A percentile compares a stretch with the other conserved stretches of the same genome.
Conservation (phyloP, 225 moss, liverwort and hornwort species). For the Pleurozium schreberi region DNA sequence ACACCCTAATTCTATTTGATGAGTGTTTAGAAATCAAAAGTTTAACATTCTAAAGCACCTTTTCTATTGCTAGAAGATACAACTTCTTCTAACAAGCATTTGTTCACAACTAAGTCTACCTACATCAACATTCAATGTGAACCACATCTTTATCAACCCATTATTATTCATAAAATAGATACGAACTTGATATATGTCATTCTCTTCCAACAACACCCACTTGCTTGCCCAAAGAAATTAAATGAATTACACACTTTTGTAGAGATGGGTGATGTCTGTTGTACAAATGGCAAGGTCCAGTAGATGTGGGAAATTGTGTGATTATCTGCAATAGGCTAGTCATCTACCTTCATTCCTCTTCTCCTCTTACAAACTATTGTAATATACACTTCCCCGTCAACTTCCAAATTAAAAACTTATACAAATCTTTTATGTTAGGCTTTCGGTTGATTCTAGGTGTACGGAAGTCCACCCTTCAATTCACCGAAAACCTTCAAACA, state of each 20-base stretch:
- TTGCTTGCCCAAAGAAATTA: background rate
- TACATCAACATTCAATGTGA: background rate
- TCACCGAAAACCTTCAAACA: background rate
- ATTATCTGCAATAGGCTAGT: rapidly evolving
- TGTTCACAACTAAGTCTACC: rapidly evolving
- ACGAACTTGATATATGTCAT: background rate
- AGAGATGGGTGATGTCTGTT: too few species aligned
- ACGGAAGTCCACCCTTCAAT: background rate
- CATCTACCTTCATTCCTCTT: background rate
- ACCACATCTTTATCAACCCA: background rate
- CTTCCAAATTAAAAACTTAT: background rate
- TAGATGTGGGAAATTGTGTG: rapidly evolving
- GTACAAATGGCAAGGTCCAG: rapidly evolving
- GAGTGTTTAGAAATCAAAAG: background rate
- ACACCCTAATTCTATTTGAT: too few species aligned
- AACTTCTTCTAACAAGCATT: background rate
- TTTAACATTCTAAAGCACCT: background rate
- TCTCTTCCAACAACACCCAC: background rate
- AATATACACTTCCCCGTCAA: background rate
- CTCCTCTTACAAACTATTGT: background rate
- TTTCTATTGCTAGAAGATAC: rapidly evolving
- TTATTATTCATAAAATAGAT: background rate
- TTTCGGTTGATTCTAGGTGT: background rate
- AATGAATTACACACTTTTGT: background rate
- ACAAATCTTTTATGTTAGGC: background rate